Base-by-base conservation (phyloP, 106 monocot species). In the Cymbidium sinense region DNA sequence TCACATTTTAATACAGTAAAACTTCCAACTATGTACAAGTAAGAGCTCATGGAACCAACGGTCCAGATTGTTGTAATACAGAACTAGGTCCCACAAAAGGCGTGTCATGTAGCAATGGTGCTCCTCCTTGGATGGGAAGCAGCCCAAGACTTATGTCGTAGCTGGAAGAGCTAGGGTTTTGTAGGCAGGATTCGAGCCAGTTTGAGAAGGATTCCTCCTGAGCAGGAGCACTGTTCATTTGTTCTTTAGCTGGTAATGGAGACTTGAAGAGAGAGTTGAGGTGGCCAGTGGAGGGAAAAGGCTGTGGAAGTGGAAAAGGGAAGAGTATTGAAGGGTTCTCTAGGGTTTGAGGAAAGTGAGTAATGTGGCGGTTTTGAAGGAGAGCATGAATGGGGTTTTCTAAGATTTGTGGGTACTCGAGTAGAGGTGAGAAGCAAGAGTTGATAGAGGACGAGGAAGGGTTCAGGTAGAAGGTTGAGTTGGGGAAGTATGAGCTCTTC, bases 341-440 rank as follows among this genome's bases (percentile, higher is more conserved):
- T 47, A 47, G 47, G 15, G 47, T 47, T 13, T 47, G 47, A 47
- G 47, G 17, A 47, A 47, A 47, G 47, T 47, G 47, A 13, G 58
- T 79, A 79, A 41, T 70, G 52, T 75, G 61, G 67, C 62, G 55
- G 34, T 39, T 80, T 75, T 64, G 65, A 39, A 83, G 62, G 43
- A 89, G 73, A 61, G 78, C 77, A 70, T 86, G 86, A 51, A 83
- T 79, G 44, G 85, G 84, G 80, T 36, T 75, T 78, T 86, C 85
- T 71, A 81, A 78, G 86, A 77, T 79, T 87, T 82, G 82, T 29
- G 80, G 75, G 29, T 84, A 81, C 4, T 78, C 79, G n/a, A 78
- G 74, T 4, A 69, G 71, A 44, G 77, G 29, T 44, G 44, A 77
- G 43, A 77, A 47, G 74, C 36, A 76, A 25, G 83, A 39, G 74